Evolutionary conservation across 2,329 filamentous ascomycete genomes (phyloP).

Genomic region (Colletotrichum orchidophilum): DNA sequence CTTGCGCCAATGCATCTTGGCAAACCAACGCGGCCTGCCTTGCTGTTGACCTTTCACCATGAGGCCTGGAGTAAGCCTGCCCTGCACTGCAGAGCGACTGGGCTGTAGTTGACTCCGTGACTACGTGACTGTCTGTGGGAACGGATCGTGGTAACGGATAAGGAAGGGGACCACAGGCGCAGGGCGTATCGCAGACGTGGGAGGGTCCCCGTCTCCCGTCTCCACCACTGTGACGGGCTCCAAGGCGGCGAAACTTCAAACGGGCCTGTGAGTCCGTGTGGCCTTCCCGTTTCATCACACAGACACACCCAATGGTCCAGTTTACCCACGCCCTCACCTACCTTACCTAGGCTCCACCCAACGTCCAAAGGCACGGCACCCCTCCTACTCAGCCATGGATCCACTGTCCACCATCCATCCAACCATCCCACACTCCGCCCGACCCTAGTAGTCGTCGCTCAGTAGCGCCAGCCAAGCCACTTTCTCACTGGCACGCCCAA

Average conservation of each 20-base stretch:
- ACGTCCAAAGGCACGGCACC: not conserved
- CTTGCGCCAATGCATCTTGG: not conserved
- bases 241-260: conserved; percentile 32
- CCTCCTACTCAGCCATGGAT: conserved; percentile 27
- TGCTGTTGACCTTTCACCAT: not conserved
- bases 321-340: not conserved
- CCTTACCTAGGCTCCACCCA: not conserved
- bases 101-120: not conserved
- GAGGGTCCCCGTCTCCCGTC: not conserved
- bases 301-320: conserved; percentile 13
- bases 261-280: conserved; percentile 32
- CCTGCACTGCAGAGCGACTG: not conserved
- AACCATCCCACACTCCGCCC: conserved; percentile 20
- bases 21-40: not conserved
- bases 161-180: not conserved
- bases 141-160: not conserved
- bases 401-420: not conserved
- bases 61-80: not conserved
- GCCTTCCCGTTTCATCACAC: conserved; percentile 35
- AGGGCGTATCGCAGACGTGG: conserved; percentile 6
- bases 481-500: conserved; percentile 1
- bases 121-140: not conserved
- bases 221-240: conserved; percentile 24
- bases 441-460: not conserved
- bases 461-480: conserved; percentile 26